A percentile compares a stretch with the other conserved stretches of the same genome.
Conservation (phyloP, 345 rosid species). For the Gossypium sturtianum region DNA sequence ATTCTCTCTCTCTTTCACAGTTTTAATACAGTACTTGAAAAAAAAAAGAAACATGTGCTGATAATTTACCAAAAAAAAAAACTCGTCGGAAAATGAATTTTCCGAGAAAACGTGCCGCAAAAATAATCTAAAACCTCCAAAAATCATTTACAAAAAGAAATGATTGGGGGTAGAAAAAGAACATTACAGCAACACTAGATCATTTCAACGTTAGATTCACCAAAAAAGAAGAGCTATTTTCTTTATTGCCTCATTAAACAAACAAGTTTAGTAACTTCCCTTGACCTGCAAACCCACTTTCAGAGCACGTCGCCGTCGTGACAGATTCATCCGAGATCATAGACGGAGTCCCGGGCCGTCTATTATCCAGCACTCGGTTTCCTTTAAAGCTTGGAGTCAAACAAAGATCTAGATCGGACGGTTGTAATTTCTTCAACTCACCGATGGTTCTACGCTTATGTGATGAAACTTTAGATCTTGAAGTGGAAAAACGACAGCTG, state of each 20-base stretch:
- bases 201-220: constrained; percentile 22
- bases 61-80: constrained; percentile 22
- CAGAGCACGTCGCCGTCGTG: constrained; percentile 65
- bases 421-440: constrained; percentile 22
- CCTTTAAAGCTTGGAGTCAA: constrained; percentile 33
- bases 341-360: constrained; percentile 61
- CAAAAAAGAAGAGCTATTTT: not conserved
- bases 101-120: constrained; percentile 21
- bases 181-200: constrained; percentile 4
- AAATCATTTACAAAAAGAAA: not conserved
- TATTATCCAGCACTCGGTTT: constrained; percentile 23
- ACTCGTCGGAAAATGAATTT: constrained; percentile 34
- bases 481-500: constrained; percentile 58
- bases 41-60: constrained; percentile 47
- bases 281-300: constrained; percentile 33
- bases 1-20: constrained; percentile 40
- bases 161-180: not conserved
- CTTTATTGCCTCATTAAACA: constrained; percentile 35
- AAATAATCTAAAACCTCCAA: not conserved
- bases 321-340: constrained; percentile 87
- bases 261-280: constrained; percentile 43
- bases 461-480: constrained; percentile 47
- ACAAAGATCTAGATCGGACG: constrained; percentile 65
- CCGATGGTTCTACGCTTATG: constrained; percentile 44
- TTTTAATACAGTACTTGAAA: not conserved